Evolutionary conservation across 2,329 filamentous ascomycete species (phyloP), one percentile per base, ranked within the genome.

Genomic region (Fusarium armeniacum): DNA sequence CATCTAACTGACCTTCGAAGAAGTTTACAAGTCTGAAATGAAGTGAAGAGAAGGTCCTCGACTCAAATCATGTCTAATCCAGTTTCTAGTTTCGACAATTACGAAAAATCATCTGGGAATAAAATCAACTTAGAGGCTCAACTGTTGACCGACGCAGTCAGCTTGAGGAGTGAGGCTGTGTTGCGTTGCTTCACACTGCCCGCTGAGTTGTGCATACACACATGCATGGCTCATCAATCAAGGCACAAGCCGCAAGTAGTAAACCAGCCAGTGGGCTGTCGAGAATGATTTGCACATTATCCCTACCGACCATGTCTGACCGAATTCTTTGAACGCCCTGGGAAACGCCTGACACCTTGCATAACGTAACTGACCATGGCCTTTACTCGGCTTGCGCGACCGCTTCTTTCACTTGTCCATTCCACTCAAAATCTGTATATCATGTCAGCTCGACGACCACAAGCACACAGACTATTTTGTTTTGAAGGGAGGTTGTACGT

Each of bases 401-500:
- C 22, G 72, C 66, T 13, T 79, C 79, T 40, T 79, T 78, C 35
- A 69, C 53, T 59, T 81, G 79, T 28, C 81, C 79, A 26, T 70
- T 74, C 81, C 81, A 83, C 71, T 82, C 81, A 58, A 83, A 83
- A 30, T 78, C 81, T 83, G 54, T 13, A 38, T 26, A 56, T 30
- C 30, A 69, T 33, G 55, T 73, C 41, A 70, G 55, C 41, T 46
- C 57, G 18, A 41, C 35, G 52, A 4, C 16, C 16, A 32, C 41
- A 8, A 30, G 26, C 13, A 28, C 8, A 22, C 6, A 16, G 13
- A 8, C n/a, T 41, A 13, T 28, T 52, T 35, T 49, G 18, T 51
- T 47, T 28, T 28, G 20, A 30, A 13, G 41, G 41, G 41, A 44
- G 16, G 49, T 76, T 84, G 74, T 86, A 96, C 93, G 93, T 81